Base-by-base conservation (phyloP, 164 flowering plant species). In the Nymphaea colorata region DNA sequence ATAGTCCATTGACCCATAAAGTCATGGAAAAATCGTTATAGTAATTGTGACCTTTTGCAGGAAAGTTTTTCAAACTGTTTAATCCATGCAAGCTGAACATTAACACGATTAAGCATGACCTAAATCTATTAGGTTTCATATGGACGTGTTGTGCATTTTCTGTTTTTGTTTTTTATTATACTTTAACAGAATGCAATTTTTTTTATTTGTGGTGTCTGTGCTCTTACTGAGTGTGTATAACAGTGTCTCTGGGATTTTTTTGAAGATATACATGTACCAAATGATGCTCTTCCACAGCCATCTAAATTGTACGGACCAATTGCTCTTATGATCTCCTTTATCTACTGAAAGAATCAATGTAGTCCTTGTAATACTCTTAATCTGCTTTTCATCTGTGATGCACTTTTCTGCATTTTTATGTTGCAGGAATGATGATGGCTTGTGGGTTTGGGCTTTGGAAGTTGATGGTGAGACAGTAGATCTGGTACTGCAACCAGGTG, bases 171-270 rank as follows among this genome's bases (percentile, higher is more conserved):
- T 12, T 12, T 47, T 47, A 47, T 47, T 47, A 12, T 47, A 6
- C 3, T 25, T 47, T 47, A 6, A 47, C 55, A 2, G 2, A 7
- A 47, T 4, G 55, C 55, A 47, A 47, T 12, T 47, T 47, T 3
- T 25, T 25, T 0, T 25, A 25, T 25, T 25, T 25, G 36, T 25
- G 1, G 1, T 25, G 12, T 12, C 55, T 47, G 55, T 12, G 7
- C 55, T 6, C 55, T 47, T 47, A 47, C 55, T 3, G 55, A 62
- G 61, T 42, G 4, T 67, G 15, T 64, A 5, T 66, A 16, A 64
- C 93, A 93, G 98, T 93, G 70, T 77, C 98, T n/a, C 82, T 93
- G 71, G 96, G 93, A 64, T 93, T 90, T 69, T n/a, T 93, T 89
- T 71, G 86, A 85, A 45, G 96, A 93, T 76, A 87, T 90, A 44